Base-by-base conservation (phyloP, 495 filamentous ascomycete genomes). In the Paragyromitra xinjiangensis region DNA sequence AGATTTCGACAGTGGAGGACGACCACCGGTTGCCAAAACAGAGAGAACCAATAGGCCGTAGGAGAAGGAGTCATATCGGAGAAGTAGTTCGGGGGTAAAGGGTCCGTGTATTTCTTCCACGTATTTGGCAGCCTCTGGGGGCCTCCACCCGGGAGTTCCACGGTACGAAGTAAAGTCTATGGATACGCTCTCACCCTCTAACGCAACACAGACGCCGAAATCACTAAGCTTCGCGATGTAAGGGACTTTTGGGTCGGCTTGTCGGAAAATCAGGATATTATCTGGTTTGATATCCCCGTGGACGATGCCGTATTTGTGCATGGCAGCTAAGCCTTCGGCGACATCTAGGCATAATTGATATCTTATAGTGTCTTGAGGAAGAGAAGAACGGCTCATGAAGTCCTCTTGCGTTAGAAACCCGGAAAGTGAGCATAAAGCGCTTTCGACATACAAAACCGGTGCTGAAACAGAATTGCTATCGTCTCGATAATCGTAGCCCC, bases 271-370 rank as follows among this genome's bases (percentile, higher is more conserved):
- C 6, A 68, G 29, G 65, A 68, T 68, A 42, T 68, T 68, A 24
- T 68, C 65, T 42, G 65, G 65, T 14, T 68, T 68, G 50, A 68
- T 68, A 56, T 68, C 65, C 3, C 65, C 65, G 14, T 68, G 65
- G n/a, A 68, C 65, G 26, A 68, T 68, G n/a, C 48, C 50, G 50
- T 19, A 68, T 56, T 40, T 68, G n/a, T 68, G 65, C 34, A 68
- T 68, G 6, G 50, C 65, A 42, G 65, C 50, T 6, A 68, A 50
- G n/a, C 65, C 65, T 29, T 68, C 65, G 7, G 65, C 65, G 12
- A 56, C 34, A 56, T 68, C 65, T 16, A 68, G 65, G n/a, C 65
- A 68, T 22, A 68, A 37, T n/a, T 68, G 65, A 26, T 68, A 55
- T 34, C 65, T 29, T 40, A 68, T 5, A 14, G 16, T 56, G 34